Base-by-base conservation (phyloP, 176 grass and related monocot species). In the Dendrocalamus sinicus region DNA sequence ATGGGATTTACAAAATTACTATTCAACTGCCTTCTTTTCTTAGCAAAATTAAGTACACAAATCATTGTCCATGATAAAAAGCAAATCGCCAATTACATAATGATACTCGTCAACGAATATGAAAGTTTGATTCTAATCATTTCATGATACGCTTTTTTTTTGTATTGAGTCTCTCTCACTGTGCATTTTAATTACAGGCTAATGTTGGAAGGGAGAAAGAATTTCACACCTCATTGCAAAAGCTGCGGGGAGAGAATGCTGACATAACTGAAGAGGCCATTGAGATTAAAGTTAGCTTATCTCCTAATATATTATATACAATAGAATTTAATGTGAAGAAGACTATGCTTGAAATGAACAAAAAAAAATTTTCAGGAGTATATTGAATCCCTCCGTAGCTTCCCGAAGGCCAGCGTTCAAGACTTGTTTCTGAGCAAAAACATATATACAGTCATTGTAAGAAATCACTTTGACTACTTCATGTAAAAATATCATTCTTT, bases 391-490 rank as follows among this genome's bases (percentile, higher is more conserved):
- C 84, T 93, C 67, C 66, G 67, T 30, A 86, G 52, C 17, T 81
- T 96, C 55, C 91, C 89, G 44, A 77, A 77, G 39, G 85, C 91
- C 63, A 87, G 73, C 68, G 6, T 96, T 35, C 57, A 67, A 41
- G 87, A 96, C 62, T 80, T 96, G 14, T 91, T 96, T 85, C 81
- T 86, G 23, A 90, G 85, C 24, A 89, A 76, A 86, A 90, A 96
- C 51, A 84, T 93, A 77, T 78, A 76, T 52, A 81, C 84, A 23
- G 69, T 93, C 75, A 93, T 72, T 86, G 94, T 96, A 93, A 91
- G 91, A 43, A 89, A 84, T 72, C 57, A 22, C 17, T 85, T 86
- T 9, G 71, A 82, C 37, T 77, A 55, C 16, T 11, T 66, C 52
- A 67, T 35, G 2, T 91, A 67, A 61, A 51, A 68, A 80, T 61